Evolutionary conservation across 306 rosid species (phyloP).

Genomic region (Pyrus bretschneideri): DNA sequence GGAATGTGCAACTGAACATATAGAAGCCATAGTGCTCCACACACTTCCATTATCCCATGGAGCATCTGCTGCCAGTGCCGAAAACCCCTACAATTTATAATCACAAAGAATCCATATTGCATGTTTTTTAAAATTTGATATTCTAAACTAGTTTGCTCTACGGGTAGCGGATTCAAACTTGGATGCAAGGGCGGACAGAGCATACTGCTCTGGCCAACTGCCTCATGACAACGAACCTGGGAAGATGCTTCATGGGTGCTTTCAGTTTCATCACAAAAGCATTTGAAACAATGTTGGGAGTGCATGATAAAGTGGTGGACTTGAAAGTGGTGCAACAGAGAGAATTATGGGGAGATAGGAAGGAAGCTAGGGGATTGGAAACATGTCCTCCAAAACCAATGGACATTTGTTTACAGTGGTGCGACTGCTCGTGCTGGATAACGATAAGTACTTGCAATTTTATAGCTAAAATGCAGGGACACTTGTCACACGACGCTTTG

Average conservation of each 20-base stretch:
- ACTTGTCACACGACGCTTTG: not conserved
- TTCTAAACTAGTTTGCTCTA: not conserved
- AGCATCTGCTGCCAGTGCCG: constrained; percentile 37
- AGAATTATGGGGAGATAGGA: not conserved
- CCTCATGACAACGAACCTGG: not conserved
- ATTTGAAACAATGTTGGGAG: constrained; percentile 25
- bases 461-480: no score
- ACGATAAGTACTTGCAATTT: no score
- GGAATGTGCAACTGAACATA: constrained; percentile 74
- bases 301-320: not conserved
- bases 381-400: not conserved
- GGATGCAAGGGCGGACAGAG: not conserved
- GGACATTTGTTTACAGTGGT: not conserved
- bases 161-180: not conserved
- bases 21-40: constrained; percentile 67
- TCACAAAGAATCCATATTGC: not conserved
- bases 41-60: constrained; percentile 56
- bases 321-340: constrained; percentile 2
- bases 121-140: not conserved
- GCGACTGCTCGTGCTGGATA: no score
- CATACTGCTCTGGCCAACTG: no score
- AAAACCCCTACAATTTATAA: constrained; percentile 44
- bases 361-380: not conserved
- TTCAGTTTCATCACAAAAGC: constrained; percentile 37
- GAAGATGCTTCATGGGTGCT: constrained; percentile 26